phyloP scores from a whole-genome alignment of 176 grass and related monocot genomes.

The Aegilops longissima region DNA sequence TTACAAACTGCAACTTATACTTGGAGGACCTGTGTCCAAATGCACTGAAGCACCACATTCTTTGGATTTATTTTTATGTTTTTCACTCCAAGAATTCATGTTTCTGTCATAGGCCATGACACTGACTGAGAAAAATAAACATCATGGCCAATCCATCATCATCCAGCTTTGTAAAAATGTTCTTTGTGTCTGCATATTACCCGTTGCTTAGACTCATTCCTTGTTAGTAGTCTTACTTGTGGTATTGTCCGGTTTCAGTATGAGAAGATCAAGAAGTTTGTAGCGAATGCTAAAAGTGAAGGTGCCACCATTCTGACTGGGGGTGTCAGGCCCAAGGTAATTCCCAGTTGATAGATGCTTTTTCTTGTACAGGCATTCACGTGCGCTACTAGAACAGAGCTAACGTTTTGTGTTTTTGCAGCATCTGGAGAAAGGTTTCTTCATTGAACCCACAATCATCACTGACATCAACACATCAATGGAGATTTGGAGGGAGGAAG shows the following conservation, averaged over 20 bases:
- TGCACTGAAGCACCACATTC: not conserved
- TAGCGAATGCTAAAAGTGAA: conserved; percentile 74
- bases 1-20: not conserved
- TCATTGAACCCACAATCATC: conserved; percentile 87
- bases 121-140: conserved; percentile 3
- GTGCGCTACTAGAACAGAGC: not conserved
- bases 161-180: not conserved
- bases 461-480: conserved; percentile 84
- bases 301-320: conserved; percentile 86
- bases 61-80: conserved; percentile 8
- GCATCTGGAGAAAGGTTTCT: conserved; percentile 95
- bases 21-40: not conserved
- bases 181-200: not conserved
- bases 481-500: conserved; percentile 99
- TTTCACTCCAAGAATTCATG: not conserved
- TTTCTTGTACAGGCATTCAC: not conserved
- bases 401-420: conserved; percentile 40
- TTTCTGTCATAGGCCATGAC: not conserved
- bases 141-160: not conserved
- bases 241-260: conserved; percentile 60
- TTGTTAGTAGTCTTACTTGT: conserved; percentile 20
- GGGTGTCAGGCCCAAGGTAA: conserved; percentile 81
- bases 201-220: not conserved
- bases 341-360: not conserved
- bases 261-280: conserved; percentile 81